Percentiles rank a stretch among this genome's conserved stretches.
Conservation (phyloP, 208 protist species). For the Trypanosoma conorhini region DNA sequence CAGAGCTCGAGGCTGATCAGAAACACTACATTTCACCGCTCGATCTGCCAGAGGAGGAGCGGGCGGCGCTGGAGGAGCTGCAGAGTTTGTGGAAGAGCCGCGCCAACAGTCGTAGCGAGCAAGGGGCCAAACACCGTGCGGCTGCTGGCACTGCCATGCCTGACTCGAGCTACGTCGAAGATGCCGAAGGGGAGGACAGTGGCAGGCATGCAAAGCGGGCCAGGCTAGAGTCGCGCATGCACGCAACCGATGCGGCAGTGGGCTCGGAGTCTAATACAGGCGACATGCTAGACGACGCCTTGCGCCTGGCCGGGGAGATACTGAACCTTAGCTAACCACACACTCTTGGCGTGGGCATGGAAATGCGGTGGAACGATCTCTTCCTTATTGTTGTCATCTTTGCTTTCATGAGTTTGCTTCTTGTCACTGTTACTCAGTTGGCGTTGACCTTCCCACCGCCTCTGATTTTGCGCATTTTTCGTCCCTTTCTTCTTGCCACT, state of each 20-base stretch:
- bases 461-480: not conserved
- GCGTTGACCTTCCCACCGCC: not conserved
- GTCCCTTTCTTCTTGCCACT: not conserved
- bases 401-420: not conserved
- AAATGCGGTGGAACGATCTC: not conserved
- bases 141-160: constrained; percentile 28
- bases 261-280: constrained; percentile 33
- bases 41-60: constrained; percentile 67
- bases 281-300: constrained; percentile 55
- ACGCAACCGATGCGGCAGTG: constrained; percentile 14
- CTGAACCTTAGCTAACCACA: constrained; percentile 39
- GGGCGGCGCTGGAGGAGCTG: constrained; percentile 80
- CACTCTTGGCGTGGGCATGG: not conserved
- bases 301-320: constrained; percentile 77
- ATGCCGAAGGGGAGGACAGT: constrained; percentile 5
- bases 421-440: not conserved
- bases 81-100: constrained; percentile 75
- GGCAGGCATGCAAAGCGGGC: constrained; percentile 9
- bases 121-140: constrained; percentile 53
- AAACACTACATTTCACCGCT: constrained; percentile 60
- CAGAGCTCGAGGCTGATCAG: constrained; percentile 38
- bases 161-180: not conserved
- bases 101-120: constrained; percentile 54
- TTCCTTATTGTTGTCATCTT: not conserved
- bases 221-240: not conserved